phyloP scores from a whole-genome alignment of 257 asterid species.

The Sherardia arvensis region DNA sequence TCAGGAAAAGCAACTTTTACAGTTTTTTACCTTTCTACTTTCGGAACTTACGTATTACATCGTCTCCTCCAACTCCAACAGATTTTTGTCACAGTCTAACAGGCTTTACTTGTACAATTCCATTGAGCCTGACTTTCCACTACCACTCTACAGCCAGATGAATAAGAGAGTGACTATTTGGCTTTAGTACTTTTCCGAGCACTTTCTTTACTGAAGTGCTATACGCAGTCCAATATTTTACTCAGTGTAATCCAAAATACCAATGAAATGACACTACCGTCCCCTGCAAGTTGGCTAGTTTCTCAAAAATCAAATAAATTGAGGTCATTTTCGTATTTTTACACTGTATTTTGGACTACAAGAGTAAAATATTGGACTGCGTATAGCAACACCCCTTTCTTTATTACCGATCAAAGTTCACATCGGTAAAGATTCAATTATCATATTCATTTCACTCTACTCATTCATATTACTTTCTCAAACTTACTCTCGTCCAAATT shows the following conservation, averaged over 20 bases:
- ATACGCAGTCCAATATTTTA: too few relatives aligned
- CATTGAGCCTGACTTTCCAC: slow-evolving; percentile 8
- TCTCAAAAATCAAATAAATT: too few relatives aligned
- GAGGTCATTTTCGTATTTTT: too few relatives aligned
- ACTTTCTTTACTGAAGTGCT: not conserved
- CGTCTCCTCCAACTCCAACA: slow-evolving; percentile 14
- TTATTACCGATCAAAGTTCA: not conserved
- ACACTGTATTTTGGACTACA: too few relatives aligned
- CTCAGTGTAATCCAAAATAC: too few relatives aligned
- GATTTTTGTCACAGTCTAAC: not conserved
- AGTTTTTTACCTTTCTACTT: slow-evolving; percentile 10
- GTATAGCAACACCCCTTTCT: too few relatives aligned
- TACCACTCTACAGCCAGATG: not conserved
- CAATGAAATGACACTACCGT: too few relatives aligned
- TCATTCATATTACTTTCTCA: too few relatives aligned
- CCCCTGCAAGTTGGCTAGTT: too few relatives aligned
- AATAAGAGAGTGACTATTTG: slow-evolving; percentile 7
- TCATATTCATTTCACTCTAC: not conserved
- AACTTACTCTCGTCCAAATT: not conserved
- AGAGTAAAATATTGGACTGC: too few relatives aligned
- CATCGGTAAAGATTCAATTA: not conserved
- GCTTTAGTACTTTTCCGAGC: too few relatives aligned
- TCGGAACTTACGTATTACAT: not conserved
- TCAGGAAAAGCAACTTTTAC: slow-evolving; percentile 15
- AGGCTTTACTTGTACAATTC: slow-evolving; percentile 6